phyloP scores from a whole-genome alignment of 768 basidiomycete species.

The Myochromella boudieri region DNA sequence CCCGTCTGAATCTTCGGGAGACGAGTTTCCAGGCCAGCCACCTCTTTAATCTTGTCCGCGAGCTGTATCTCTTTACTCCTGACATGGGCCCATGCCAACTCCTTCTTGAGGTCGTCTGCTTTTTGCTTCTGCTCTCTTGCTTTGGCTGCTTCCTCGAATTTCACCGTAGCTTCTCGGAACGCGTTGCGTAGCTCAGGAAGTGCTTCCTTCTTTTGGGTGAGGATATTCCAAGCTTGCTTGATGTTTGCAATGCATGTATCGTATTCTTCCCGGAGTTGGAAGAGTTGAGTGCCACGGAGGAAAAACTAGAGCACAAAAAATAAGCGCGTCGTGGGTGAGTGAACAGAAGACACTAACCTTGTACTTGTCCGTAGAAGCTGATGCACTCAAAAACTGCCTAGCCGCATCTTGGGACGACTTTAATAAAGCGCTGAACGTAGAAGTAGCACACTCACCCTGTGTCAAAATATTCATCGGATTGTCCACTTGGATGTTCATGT shows the following conservation, averaged over 20 bases:
- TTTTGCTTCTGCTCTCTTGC: constrained; percentile 70
- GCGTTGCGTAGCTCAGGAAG: constrained; percentile 72
- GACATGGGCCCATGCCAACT: constrained; percentile 89
- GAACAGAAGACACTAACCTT: constrained; percentile 48
- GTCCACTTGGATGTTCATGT: constrained; percentile 96
- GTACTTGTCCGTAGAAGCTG: constrained; percentile 84
- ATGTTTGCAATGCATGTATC: constrained; percentile 74
- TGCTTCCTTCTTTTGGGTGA: constrained; percentile 70
- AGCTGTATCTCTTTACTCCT: constrained; percentile 64
- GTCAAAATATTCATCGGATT: constrained; percentile 95
- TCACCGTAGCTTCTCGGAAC: constrained; percentile 54
- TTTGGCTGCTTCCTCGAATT: constrained; percentile 72
- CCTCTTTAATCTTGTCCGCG: constrained; percentile 33
- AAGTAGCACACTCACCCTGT: constrained; percentile 49
- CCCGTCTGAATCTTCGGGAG: constrained; percentile 38
- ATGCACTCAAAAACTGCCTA: constrained; percentile 82
- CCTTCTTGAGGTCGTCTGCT: constrained; percentile 70
- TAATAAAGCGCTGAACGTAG: not conserved
- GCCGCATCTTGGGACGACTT: constrained; percentile 51
- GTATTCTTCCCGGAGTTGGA: constrained; percentile 87
- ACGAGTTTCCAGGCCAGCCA: constrained; percentile 30
- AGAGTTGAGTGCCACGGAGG: constrained; percentile 88
- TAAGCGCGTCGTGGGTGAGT: not conserved
- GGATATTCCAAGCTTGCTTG: constrained; percentile 60
- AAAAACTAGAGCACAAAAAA: constrained; percentile 66